phyloP scores from a whole-genome alignment of 768 basidiomycete species.

The Lentinula boryana region DNA sequence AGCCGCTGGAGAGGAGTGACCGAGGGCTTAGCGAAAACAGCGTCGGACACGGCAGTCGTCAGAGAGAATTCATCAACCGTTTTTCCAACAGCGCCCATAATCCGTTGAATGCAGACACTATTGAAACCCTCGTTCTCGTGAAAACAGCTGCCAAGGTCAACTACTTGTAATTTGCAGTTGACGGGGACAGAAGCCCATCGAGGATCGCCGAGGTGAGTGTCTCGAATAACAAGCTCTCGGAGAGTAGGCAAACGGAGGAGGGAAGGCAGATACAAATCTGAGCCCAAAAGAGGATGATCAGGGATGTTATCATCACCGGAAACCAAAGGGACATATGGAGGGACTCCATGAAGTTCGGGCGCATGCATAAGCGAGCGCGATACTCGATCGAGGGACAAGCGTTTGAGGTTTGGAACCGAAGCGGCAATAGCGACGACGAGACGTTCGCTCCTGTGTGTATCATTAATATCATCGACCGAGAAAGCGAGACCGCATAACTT shows the following conservation, averaged over 20 bases:
- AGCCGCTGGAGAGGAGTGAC: constrained; percentile 43
- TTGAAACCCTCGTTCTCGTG: constrained; percentile 50
- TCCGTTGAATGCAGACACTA: constrained; percentile 49
- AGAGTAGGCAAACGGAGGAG: constrained; percentile 61
- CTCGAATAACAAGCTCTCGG: constrained; percentile 54
- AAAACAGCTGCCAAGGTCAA: constrained; percentile 53
- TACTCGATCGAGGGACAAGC: constrained; percentile 56
- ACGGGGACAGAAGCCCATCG: constrained; percentile 49
- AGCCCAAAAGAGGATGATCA: constrained; percentile 44
- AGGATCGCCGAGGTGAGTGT: constrained; percentile 65
- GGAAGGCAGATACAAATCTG: constrained; percentile 56
- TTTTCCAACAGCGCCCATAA: constrained; percentile 53
- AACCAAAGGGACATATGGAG: constrained; percentile 56
- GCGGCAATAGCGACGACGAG: constrained; percentile 65
- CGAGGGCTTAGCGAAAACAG: constrained; percentile 34
- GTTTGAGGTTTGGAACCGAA: constrained; percentile 45
- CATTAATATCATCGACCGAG: constrained; percentile 3
- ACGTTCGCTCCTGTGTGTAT: constrained; percentile 51
- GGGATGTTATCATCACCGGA: constrained; percentile 57
- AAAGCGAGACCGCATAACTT: constrained; percentile 19
- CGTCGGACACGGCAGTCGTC: constrained; percentile 37
- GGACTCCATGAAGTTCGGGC: constrained; percentile 45
- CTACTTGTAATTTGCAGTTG: constrained; percentile 44
- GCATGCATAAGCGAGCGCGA: constrained; percentile 65
- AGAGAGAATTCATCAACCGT: constrained; percentile 52